phyloP scores from a whole-genome alignment of 352 stramenopile species.

The Globisporangium radiosum region DNA sequence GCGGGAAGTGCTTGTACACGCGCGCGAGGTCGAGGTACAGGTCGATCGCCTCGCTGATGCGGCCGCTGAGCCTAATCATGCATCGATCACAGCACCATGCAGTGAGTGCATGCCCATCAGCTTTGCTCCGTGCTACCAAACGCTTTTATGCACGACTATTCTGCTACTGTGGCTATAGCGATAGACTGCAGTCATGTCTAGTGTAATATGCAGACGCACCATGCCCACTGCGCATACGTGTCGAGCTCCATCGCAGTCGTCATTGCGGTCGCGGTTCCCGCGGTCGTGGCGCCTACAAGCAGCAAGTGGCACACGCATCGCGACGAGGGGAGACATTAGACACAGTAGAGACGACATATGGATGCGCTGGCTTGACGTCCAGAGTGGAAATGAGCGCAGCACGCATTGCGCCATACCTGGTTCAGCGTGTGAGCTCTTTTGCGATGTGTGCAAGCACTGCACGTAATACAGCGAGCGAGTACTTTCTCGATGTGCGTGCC shows the following conservation, averaged over 20 bases:
- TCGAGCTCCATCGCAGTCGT: constrained; percentile 25
- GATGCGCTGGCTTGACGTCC: no score
- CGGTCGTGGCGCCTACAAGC: not conserved
- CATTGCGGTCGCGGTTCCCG: not conserved
- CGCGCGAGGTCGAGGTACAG: constrained; percentile 37
- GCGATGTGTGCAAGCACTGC: not conserved
- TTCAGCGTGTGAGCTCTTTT: not conserved
- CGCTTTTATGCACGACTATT: no score
- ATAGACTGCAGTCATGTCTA: no score
- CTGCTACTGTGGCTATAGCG: no score
- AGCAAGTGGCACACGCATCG: not conserved
- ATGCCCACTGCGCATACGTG: constrained; percentile 43
- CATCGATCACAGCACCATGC: not conserved
- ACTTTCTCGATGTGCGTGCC: not conserved
- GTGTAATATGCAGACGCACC: constrained; percentile 15
- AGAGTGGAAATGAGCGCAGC: not conserved
- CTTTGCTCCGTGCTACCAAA: no score
- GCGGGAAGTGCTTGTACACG: constrained; percentile 26
- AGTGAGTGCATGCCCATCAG: no score
- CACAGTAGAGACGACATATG: not conserved
- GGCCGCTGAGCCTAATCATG: constrained; percentile 28
- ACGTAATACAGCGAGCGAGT: no score
- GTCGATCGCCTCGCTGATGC: constrained; percentile 37
- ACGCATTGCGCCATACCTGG: not conserved
- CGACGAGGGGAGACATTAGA: not conserved